Base-by-base conservation (phyloP, 495 filamentous ascomycete genomes). In the Haplographium delicatum region DNA sequence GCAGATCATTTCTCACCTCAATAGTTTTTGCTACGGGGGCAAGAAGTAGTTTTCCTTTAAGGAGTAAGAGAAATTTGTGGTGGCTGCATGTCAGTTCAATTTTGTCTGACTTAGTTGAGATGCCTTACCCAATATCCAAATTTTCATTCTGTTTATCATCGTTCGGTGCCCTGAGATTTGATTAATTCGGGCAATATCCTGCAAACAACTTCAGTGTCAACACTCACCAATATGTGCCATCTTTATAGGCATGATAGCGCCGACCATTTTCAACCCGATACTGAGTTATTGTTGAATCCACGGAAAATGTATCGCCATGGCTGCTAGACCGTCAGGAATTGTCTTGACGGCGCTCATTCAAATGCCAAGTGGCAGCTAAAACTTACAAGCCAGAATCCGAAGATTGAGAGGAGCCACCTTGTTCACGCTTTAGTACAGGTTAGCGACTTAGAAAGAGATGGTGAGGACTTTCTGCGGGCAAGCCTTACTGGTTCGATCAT, bases 51-150 rank as follows among this genome's bases (percentile, higher is more conserved):
- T 61, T 54, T n/a, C 60, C 53, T 6, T 55, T 50, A 46, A 71
- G 43, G 0, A 66, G 62, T 5, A 72, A 33, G 1, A 40, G 42
- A 41, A 65, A 69, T 57, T 70, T 64, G 42, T 72, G 64, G 48
- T 73, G 67, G 5, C 56, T 58, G 6, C 22, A 40, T 16, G 22
- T 39, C 16, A 47, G 33, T n/a, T 11, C 20, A 16, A 27, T 6
- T n/a, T 44, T 9, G 13, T 11, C 9, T 8, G 30, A 27, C 11
- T 1, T 9, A 1, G 28, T 10, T 41, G 23, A 22, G 3, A 43
- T n/a, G n/a, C n/a, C 56, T 30, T 22, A 54, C 56, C 28, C 28
- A 18, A 58, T 54, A 35, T 58, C 56, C 3, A 54, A 30, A 38
- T 50, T 58, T 11, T 58, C 56, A 28, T 58, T 58, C 23, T 58